Percentiles rank a stretch among this genome's conserved stretches.
phyloP scores from a whole-genome alignment of 2,329 filamentous ascomycete genomes.

The Teratosphaeriaceae sp. region DNA sequence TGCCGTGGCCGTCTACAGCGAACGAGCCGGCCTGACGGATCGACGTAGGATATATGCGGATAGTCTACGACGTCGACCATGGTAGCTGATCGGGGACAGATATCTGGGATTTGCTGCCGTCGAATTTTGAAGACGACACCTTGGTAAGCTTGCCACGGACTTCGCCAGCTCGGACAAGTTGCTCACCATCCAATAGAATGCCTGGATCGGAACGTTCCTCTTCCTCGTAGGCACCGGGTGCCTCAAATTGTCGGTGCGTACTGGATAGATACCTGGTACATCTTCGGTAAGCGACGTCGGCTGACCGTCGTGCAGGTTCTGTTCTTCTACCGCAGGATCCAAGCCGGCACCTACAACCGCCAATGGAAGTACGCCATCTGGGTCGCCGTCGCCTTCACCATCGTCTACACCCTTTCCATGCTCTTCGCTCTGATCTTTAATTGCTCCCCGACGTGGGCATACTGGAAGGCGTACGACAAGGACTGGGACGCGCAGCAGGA shows the following conservation, averaged over 20 bases:
- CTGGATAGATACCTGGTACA: too few relatives aligned
- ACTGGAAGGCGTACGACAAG: conserved; percentile 11
- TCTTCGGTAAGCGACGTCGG: too few relatives aligned
- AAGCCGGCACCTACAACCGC: conserved; percentile 14
- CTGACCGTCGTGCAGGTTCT: too few relatives aligned
- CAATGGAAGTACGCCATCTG: conserved; percentile 10
- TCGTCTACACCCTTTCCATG: conserved; percentile 7
- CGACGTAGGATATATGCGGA: too few relatives aligned
- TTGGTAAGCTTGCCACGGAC: background rate
- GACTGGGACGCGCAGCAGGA: conserved; percentile 5
- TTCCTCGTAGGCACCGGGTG: background rate
- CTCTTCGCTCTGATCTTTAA: conserved; percentile 7
- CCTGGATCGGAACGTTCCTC: background rate
- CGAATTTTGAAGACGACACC: too few relatives aligned
- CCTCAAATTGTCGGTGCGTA: conserved; percentile 8
- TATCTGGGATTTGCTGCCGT: too few relatives aligned
- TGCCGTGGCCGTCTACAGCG: background rate
- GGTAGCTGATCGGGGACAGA: too few relatives aligned
- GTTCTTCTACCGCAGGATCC: conserved; percentile 18
- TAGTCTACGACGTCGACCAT: too few relatives aligned
- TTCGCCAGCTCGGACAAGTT: background rate
- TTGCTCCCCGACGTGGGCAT: conserved; percentile 11
- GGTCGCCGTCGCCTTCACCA: conserved; percentile 8
- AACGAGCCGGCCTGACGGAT: too few relatives aligned
- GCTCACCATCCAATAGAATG: background rate